phyloP scores from a whole-genome alignment of 495 filamentous ascomycete genomes.

The Penicillium robsamsonii region DNA sequence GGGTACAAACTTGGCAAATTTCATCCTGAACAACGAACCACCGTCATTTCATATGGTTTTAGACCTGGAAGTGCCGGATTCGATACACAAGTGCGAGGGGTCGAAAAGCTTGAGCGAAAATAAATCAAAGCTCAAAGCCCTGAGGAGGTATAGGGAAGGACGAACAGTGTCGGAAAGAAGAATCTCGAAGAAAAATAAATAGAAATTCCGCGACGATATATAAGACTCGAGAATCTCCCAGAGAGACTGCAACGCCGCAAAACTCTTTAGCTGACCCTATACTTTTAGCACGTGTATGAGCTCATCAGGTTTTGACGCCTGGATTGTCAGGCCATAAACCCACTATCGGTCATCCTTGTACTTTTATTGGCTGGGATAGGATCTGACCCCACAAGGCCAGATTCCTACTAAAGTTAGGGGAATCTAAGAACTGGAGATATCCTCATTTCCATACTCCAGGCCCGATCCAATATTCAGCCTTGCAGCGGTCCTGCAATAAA shows the following conservation, averaged over 20 bases:
- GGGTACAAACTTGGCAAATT: slow-evolving; percentile 59
- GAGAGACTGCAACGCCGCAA: not conserved
- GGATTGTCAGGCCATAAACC: not conserved
- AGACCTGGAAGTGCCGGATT: not conserved
- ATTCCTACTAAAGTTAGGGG: slow-evolving; percentile 14
- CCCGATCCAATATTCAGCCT: not conserved
- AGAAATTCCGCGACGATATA: not conserved
- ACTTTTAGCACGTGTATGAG: slow-evolving; percentile 15
- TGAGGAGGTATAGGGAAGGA: not conserved
- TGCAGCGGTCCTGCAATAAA: not conserved
- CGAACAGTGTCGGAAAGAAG: not conserved
- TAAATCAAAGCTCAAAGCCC: not conserved
- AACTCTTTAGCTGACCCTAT: slow-evolving; percentile 1
- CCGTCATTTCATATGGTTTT: slow-evolving; percentile 23
- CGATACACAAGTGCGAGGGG: slow-evolving; percentile 8
- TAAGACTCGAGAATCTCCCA: slow-evolving; percentile 2
- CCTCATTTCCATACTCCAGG: not conserved
- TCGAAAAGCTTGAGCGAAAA: slow-evolving; percentile 2
- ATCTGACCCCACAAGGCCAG: slow-evolving; percentile 10
- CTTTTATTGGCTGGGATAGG: not conserved
- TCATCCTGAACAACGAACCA: slow-evolving; percentile 44
- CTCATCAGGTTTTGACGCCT: slow-evolving; percentile 2
- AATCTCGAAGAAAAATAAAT: not conserved
- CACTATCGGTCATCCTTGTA: not conserved
- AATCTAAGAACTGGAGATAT: not conserved